Base-by-base conservation (phyloP, 768 basidiomycete species). In the Cystofilobasidium macerans region DNA sequence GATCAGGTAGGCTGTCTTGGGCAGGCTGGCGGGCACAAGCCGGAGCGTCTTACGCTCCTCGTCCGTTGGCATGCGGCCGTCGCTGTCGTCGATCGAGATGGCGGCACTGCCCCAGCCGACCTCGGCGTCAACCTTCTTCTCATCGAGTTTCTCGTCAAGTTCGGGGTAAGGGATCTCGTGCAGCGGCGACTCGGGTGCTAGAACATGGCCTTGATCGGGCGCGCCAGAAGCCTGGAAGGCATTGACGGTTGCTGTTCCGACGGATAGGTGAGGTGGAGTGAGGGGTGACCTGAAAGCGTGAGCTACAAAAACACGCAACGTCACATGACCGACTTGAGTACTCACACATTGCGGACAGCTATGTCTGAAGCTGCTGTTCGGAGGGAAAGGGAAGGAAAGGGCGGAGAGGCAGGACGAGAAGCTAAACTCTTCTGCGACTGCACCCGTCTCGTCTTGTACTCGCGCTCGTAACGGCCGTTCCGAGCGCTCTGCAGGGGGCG, bases 11-110 rank as follows among this genome's bases (percentile, higher is more conserved):
- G 53, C 62, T 0, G 53, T 56, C 72, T 70, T 71, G 13, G 70
- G 72, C 67, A 75, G 68, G 7, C 65, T 30, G 7, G 71, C 73
- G 1, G 70, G 48, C 33, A 74, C 65, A 14, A 51, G 30, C 11
- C 65, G 22, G 18, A 67, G 51, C 11, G 51, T 61, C n/a, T 32
- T 22, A 7, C 2, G 30, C 59, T 67, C 65, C 32, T 67, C 59
- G 28, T 61, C 40, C 5, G 65, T 67, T 22, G 65, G 65, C 1
- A 38, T 22, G 13, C 57, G 43, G 13, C 65, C 65, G 51, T 59
- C 45, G 9, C 30, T 51, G 32, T 67, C 38, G 14, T 57, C 54
- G 1, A n/a, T 54, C 2, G 30, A 35, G 43, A 24, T 30, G 2
- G 51, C 51, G 18, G 28, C 3, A 8, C 13, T 30, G 51, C 26